These are phyloP conservation scores for Gentiana macrophylla DNA, from an alignment of 257 asterid species.

Conservation along the genomic window DNA sequence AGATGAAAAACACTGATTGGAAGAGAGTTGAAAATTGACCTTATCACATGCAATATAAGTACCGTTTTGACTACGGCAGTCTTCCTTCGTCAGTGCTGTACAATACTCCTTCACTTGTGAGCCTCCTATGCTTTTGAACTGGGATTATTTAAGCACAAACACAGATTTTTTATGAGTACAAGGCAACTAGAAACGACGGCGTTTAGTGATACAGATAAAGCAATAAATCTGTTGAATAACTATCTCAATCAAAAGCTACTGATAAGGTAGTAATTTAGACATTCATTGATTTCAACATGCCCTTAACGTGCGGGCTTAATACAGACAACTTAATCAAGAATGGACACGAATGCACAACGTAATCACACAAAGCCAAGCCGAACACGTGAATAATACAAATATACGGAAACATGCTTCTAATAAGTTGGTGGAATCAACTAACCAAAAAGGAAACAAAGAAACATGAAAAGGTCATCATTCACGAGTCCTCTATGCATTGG, in stretches of 20 bases:
- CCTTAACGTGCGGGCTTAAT: too few relatives aligned
- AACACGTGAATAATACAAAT: too few relatives aligned
- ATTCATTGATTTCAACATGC: too few relatives aligned
- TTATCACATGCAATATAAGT: constrained; percentile 85
- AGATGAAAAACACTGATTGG: neutral
- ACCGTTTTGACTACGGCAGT: constrained; percentile 81
- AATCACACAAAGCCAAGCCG: too few relatives aligned
- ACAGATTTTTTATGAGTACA: neutral
- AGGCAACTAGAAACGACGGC: neutral
- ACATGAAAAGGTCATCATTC: too few relatives aligned
- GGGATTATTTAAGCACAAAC: constrained; percentile 11
- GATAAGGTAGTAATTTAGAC: too few relatives aligned
- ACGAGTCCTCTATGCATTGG: too few relatives aligned
- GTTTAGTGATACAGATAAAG: neutral
- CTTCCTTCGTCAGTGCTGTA: constrained; percentile 88
- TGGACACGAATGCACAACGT: too few relatives aligned
- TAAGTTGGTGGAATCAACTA: neutral
- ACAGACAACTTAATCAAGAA: too few relatives aligned
- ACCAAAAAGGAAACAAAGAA: too few relatives aligned
- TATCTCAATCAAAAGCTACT: too few relatives aligned
- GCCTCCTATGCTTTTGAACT: constrained; percentile 98
- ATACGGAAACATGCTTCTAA: neutral
- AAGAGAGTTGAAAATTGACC: constrained; percentile 30
- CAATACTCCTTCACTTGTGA: constrained; percentile 95
- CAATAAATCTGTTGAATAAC: too few relatives aligned